Evolutionary conservation across 1,139 yeast species (phyloP).

Genomic region (Zygosaccharomyces sapae): DNA sequence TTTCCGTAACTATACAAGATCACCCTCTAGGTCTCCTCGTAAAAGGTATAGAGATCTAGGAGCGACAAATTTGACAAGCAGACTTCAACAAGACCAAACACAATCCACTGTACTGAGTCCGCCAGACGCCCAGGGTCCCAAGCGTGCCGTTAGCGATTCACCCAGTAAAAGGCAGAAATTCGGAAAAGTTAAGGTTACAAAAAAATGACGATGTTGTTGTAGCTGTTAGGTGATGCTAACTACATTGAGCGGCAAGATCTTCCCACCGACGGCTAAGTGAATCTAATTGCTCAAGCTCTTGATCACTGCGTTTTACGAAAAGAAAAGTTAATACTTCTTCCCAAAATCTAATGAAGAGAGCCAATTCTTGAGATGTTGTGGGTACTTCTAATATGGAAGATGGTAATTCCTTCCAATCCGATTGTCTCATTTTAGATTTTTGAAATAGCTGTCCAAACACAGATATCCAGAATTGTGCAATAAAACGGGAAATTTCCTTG

Average conservation of each 20-base stretch:
- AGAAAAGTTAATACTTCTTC: constrained; percentile 40
- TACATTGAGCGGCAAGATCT: constrained; percentile 20
- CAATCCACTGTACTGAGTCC: constrained; percentile 4
- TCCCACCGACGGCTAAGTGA: constrained; percentile 44
- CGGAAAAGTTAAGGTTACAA: constrained; percentile 16
- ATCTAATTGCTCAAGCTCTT: constrained; percentile 43
- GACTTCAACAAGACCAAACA: constrained; percentile 2
- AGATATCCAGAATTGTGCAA: constrained; percentile 52
- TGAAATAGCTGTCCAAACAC: constrained; percentile 52
- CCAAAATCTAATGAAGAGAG: constrained; percentile 53
- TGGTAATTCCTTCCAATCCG: constrained; percentile 33
- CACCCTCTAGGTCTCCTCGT: constrained; percentile 6
- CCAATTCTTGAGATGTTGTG: constrained; percentile 31
- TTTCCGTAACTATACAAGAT: constrained; percentile 5
- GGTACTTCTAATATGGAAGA: constrained; percentile 37
- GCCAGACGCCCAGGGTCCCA: constrained; percentile 3
- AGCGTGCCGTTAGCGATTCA: constrained; percentile 9
- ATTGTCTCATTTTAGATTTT: constrained; percentile 21
- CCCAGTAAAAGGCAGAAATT: constrained; percentile 16
- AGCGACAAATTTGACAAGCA: constrained; percentile 7
- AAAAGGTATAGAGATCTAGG: constrained; percentile 6
- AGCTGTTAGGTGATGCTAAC: not conserved
- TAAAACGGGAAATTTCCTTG: constrained; percentile 41
- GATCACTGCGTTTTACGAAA: constrained; percentile 42
- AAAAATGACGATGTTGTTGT: not conserved